Evolutionary conservation across 2,329 filamentous ascomycete species (phyloP), one percentile per base, ranked within the genome.

Genomic region (Chrysoporthe deuterocubensis): DNA sequence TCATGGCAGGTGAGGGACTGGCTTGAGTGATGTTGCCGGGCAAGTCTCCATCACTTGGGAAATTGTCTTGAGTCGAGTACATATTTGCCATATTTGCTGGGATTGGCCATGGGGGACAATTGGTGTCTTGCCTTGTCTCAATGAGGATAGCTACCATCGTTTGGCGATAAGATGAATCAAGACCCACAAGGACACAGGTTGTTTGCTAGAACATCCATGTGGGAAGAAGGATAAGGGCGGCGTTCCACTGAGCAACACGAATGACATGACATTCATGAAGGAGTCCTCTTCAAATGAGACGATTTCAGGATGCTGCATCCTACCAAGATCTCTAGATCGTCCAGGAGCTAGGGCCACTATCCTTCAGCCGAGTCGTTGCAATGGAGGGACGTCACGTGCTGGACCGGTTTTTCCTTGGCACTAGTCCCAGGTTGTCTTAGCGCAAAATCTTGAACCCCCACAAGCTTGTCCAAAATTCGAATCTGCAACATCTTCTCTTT

Each of bases 381-480:
- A 9, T n/a, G 7, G 43, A 32, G 62, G 43, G 11, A 1, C 16
- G 18, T 54, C 68, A 69, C 68, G 68, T 69, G 68, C 56, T 3
- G 6, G 13, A 18, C 3, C n/a, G 48, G 1, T 32, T 7, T 48
- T 46, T 58, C 32, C n/a, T 21, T 13, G 43, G 21, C 54, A 32
- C 63, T 65, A 56, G 37, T 46, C 62, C 66, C 46, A 37, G n/a
- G 16, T 0, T 0, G 0, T 13, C n/a, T 50, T 52, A 67, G 65
- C 62, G 65, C 32, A 14, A 34, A 32, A 59, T 50, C 18, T 61
- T n/a, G 50, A 60, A 60, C 34, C 54, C 68, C 68, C 68, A 69
- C 68, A 69, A 63, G 54, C 66, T 63, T 43, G 40, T 56, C 59
- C 52, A 54, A 50, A 62, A 64, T 61, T 64, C 34, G 50, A 63